Base-by-base conservation (phyloP, 495 filamentous ascomycete species). In the Aspergillus affinis region DNA sequence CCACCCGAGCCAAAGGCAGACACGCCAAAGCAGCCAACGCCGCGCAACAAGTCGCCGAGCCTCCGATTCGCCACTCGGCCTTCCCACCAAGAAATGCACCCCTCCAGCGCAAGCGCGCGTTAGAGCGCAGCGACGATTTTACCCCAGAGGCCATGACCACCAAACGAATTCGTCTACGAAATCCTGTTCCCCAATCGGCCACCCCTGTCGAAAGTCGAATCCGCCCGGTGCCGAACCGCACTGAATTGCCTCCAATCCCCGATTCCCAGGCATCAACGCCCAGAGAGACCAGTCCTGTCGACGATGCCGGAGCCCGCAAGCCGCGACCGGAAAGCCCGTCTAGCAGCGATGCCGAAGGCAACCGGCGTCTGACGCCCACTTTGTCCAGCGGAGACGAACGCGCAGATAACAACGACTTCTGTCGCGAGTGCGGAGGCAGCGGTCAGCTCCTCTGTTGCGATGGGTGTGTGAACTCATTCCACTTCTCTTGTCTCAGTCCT, bases 371-470 rank as follows among this genome's bases (percentile, higher is more conserved):
- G 36, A 63, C 67, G 0, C 63, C 67, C 18, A 59, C 67, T 13
- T 41, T 64, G 19, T 51, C 32, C 13, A 58, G 23, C 29, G 36
- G n/a, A 17, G 65, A 72, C 51, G 72, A 76, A 18, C 64, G 60
- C 7, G 61, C 65, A 5, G 89, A 95, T 51, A 96, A 96, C 69
- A 89, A 91, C 63, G 94, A 98, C 64, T 85, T 87, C 65, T 98
- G 94, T 75, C 82, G 84, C 51, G 81, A 91, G 10, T 98, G 94
- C 73, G 84, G 87, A 63, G 85, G 86, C 46, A 87, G 84, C 55
- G 94, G 94, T n/a, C 81, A 88, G 54, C 78, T 98, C 26, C 77
- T 98, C 58, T 97, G 93, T 75, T 98, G 94, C 72, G 94, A 98
- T 72, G 88, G 88, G 51, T 98, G 94, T 76, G 81, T 83, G 18